A percentile compares a stretch with the other conserved stretches of the same genome.
Conservation (phyloP, 2,329 filamentous ascomycete species). For the Diaporthe velutina region DNA sequence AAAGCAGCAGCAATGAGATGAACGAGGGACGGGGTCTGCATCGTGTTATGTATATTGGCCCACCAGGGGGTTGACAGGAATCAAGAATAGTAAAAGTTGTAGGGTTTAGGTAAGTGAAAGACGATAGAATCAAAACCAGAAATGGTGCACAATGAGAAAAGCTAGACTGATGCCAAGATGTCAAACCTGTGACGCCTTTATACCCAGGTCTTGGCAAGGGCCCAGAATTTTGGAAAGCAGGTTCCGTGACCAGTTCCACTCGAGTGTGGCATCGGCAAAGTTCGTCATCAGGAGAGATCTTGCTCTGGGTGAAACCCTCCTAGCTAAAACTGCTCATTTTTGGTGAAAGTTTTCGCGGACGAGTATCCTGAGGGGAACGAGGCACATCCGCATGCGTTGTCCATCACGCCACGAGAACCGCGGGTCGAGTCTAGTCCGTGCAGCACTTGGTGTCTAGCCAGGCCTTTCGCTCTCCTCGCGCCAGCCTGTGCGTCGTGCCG, state of each 20-base stretch:
- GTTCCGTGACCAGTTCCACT: not conserved
- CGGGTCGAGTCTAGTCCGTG: not conserved
- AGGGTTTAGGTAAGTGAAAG: not conserved
- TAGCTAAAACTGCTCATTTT: not conserved
- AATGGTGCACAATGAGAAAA: not conserved
- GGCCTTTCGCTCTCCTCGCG: not conserved
- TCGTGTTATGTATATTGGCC: not conserved
- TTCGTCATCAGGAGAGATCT: not conserved
- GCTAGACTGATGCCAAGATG: not conserved
- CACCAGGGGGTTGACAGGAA: not conserved
- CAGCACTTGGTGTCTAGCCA: not conserved
- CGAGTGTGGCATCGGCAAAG: not conserved
- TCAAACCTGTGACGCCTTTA: not conserved
- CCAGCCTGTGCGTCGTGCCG: not conserved
- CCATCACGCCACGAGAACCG: not conserved
- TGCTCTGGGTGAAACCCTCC: not conserved
- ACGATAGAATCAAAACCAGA: not conserved
- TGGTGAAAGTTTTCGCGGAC: not conserved
- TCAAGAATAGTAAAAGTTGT: not conserved
- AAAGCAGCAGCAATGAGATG: slow-evolving; percentile 1
- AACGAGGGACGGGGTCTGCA: slow-evolving; percentile 18
- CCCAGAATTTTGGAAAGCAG: no score
- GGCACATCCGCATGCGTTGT: not conserved
- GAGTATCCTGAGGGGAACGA: not conserved
- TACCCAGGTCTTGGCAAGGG: not conserved